Evolutionary conservation across 306 rosid species (phyloP).

Genomic region (Senna siamea): DNA sequence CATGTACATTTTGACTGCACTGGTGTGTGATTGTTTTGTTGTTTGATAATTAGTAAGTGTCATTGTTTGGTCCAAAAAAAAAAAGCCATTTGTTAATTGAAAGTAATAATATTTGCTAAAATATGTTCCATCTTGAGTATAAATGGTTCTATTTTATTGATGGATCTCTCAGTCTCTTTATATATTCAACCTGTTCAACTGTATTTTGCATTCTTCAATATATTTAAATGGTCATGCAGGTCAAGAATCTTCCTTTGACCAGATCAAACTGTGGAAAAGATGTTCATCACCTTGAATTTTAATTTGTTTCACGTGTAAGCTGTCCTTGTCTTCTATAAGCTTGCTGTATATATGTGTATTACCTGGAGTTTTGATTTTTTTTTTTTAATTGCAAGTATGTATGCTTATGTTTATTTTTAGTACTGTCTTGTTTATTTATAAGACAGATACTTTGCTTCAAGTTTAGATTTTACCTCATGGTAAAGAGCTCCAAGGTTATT

Average conservation of each 20-base stretch:
- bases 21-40: background rate
- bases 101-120: background rate
- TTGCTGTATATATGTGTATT: slow-evolving; percentile 13
- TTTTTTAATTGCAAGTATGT: background rate
- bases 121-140: background rate
- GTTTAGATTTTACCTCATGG: slow-evolving; percentile 14
- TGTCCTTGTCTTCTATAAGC: slow-evolving; percentile 34
- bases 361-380: background rate
- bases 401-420: background rate
- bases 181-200: background rate
- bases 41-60: no score
- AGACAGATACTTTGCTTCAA: slow-evolving; percentile 10
- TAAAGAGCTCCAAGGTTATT: slow-evolving; percentile 31
- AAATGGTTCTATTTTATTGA: background rate
- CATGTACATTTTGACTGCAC: background rate
- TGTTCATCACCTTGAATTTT: slow-evolving; percentile 85
- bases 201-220: slow-evolving; percentile 17
- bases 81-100: slow-evolving; percentile 2
- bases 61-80: background rate
- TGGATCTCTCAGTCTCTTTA: slow-evolving; percentile 8
- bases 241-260: slow-evolving; percentile 70
- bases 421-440: background rate
- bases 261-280: slow-evolving; percentile 69
- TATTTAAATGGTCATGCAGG: slow-evolving; percentile 52
- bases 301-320: slow-evolving; percentile 75